Evolutionary conservation across 495 filamentous ascomycete genomes (phyloP).

Genomic region (Parmelia sp.): DNA sequence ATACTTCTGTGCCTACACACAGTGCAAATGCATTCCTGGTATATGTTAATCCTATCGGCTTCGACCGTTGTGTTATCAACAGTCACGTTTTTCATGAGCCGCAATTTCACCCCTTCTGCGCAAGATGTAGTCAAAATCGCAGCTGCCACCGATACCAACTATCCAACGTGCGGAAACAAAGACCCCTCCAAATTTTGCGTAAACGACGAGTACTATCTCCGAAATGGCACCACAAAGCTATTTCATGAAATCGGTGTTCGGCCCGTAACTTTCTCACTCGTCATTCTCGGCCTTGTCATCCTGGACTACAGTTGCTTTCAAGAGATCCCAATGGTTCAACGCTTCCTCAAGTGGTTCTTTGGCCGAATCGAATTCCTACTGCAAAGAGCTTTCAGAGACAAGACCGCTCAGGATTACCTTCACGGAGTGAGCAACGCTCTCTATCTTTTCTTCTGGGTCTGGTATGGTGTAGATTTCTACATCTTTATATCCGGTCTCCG

Average conservation of each 20-base stretch:
- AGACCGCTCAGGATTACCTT: too few species aligned
- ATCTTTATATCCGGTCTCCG: background rate
- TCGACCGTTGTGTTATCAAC: constrained; percentile 2
- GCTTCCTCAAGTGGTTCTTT: too few species aligned
- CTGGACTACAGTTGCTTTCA: too few species aligned
- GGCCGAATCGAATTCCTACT: too few species aligned
- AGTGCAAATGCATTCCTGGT: background rate
- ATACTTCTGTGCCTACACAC: background rate
- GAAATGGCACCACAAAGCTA: background rate
- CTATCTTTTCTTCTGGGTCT: background rate
- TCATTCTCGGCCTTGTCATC: background rate
- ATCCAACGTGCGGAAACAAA: background rate
- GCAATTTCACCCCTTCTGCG: background rate
- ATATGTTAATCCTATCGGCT: constrained; percentile 6
- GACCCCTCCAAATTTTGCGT: constrained; percentile 6
- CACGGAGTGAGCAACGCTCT: background rate
- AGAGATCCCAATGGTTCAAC: too few species aligned
- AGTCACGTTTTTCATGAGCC: background rate
- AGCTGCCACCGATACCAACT: background rate
- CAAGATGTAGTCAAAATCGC: background rate
- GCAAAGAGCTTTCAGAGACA: too few species aligned
- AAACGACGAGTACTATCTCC: background rate
- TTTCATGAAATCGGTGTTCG: too few species aligned
- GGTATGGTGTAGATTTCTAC: background rate
- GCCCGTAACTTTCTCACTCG: background rate